phyloP scores from a whole-genome alignment of 495 filamentous ascomycete species.

The Sordaria brevicollis region DNA sequence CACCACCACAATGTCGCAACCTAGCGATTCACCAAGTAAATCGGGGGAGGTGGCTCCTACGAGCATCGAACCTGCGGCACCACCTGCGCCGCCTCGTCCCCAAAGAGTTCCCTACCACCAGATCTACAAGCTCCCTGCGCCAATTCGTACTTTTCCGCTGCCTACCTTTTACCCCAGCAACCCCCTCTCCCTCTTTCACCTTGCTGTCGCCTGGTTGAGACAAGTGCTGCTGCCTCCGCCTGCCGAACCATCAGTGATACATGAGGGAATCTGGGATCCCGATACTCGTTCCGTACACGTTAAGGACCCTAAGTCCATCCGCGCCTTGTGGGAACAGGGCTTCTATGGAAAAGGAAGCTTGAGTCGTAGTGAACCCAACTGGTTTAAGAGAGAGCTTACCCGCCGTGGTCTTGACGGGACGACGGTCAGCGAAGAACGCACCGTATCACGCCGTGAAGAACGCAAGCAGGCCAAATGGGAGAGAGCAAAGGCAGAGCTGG shows the following conservation, averaged over 20 bases:
- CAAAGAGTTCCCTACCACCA: constrained; percentile 40
- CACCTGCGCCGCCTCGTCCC: constrained; percentile 6
- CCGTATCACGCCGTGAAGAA: constrained; percentile 65
- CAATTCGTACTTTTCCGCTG: constrained; percentile 68
- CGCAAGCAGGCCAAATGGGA: constrained; percentile 79
- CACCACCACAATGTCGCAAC: background rate
- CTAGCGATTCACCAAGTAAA: background rate
- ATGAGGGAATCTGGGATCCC: constrained; percentile 65
- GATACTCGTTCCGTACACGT: constrained; percentile 80
- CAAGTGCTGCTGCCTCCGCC: constrained; percentile 57
- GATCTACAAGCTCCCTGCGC: constrained; percentile 72
- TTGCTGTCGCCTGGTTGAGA: constrained; percentile 63
- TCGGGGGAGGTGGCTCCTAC: background rate
- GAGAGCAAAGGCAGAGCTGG: constrained; percentile 71
- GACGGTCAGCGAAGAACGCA: constrained; percentile 62
- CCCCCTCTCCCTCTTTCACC: constrained; percentile 72
- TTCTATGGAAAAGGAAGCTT: constrained; percentile 93
- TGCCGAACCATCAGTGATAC: constrained; percentile 53
- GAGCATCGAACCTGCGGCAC: constrained; percentile 8
- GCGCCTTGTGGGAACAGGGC: constrained; percentile 84
- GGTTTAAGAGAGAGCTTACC: constrained; percentile 74
- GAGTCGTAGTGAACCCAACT: constrained; percentile 87
- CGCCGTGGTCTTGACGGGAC: constrained; percentile 48
- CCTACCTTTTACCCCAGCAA: constrained; percentile 87
- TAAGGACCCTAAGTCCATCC: constrained; percentile 60